These are phyloP conservation scores for Vigna unguiculata DNA, from an alignment of 306 rosid genomes.

Conservation along the genomic window DNA sequence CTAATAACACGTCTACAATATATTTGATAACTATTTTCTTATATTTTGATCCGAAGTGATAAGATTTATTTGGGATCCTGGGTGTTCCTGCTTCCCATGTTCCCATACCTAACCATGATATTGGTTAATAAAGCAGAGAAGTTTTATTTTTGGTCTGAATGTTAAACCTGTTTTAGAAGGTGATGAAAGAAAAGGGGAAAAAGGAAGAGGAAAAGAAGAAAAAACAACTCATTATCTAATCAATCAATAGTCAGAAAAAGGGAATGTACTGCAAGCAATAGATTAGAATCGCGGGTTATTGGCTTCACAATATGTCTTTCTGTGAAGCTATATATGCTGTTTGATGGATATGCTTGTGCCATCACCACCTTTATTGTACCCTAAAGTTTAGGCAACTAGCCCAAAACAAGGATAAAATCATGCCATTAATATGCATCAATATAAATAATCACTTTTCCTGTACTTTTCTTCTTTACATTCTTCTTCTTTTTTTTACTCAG, in stretches of 20 bases:
- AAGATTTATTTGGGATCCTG: not conserved
- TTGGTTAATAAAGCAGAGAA: not conserved
- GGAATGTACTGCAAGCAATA: slow-evolving; percentile 54
- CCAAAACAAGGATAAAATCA: slow-evolving; percentile 54
- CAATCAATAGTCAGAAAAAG: slow-evolving; percentile 48
- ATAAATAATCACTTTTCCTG: not conserved
- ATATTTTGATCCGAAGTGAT: not conserved
- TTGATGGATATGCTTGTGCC: slow-evolving; percentile 33
- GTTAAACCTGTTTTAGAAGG: not conserved
- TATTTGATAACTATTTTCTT: not conserved
- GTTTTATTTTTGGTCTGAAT: not conserved
- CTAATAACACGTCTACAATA: no score
- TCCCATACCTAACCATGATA: slow-evolving; percentile 12
- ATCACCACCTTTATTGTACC: slow-evolving; percentile 49
- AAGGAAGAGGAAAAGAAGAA: slow-evolving; percentile 10
- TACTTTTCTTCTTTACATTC: slow-evolving; percentile 1
- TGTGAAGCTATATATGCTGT: slow-evolving; percentile 46
- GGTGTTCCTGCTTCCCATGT: slow-evolving; percentile 20
- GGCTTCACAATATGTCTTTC: slow-evolving; percentile 54
- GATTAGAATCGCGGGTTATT: slow-evolving; percentile 51
- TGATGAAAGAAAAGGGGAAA: not conserved
- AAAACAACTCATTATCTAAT: slow-evolving; percentile 31
- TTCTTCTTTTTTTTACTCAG: no score
- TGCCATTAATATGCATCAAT: slow-evolving; percentile 39
- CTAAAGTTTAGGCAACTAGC: slow-evolving; percentile 58